Percentiles rank a stretch among this genome's conserved stretches.
These are phyloP conservation scores for Suhomyces wounanorum DNA, from an alignment of 1,139 yeast species.

Conservation along the genomic window DNA sequence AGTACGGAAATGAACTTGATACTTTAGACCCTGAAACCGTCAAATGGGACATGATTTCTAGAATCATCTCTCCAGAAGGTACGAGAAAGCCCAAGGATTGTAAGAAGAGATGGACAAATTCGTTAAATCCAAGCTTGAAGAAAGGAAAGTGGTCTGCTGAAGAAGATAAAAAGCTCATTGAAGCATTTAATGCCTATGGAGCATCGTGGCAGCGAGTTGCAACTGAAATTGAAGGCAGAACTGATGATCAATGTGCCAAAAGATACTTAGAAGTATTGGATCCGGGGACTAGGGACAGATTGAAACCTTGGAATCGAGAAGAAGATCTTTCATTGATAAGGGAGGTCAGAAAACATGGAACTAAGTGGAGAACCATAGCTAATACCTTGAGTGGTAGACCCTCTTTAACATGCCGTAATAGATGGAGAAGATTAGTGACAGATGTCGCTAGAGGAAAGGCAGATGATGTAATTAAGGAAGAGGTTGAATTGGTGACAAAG, in stretches of 20 bases:
- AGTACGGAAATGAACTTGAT: slow-evolving; percentile 24
- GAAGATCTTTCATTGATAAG: slow-evolving; percentile 73
- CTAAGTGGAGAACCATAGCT: slow-evolving; percentile 88
- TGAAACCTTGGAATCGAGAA: slow-evolving; percentile 76
- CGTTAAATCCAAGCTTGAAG: slow-evolving; percentile 76
- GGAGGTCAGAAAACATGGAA: slow-evolving; percentile 73
- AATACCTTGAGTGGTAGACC: slow-evolving; percentile 76
- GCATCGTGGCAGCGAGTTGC: slow-evolving; percentile 88
- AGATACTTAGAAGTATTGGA: slow-evolving; percentile 87
- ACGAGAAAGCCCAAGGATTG: slow-evolving; percentile 67
- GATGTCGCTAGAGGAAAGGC: slow-evolving; percentile 69
- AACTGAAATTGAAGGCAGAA: slow-evolving; percentile 73
- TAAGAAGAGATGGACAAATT: slow-evolving; percentile 74
- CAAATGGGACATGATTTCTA: slow-evolving; percentile 73
- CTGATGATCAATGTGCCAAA: slow-evolving; percentile 95
- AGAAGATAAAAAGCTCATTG: slow-evolving; percentile 69
- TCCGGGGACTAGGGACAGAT: slow-evolving; percentile 74
- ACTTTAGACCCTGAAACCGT: slow-evolving; percentile 36
- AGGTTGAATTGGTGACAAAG: slow-evolving; percentile 38
- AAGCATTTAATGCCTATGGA: slow-evolving; percentile 69
- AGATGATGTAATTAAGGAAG: slow-evolving; percentile 33
- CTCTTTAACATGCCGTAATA: slow-evolving; percentile 83
- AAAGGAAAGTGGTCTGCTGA: slow-evolving; percentile 90
- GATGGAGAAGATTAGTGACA: slow-evolving; percentile 87
- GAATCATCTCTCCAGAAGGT: slow-evolving; percentile 34